Evolutionary conservation across 257 asterid genomes (phyloP), one percentile per base, ranked within the genome.

Genomic region (Verbascum thapsus): DNA sequence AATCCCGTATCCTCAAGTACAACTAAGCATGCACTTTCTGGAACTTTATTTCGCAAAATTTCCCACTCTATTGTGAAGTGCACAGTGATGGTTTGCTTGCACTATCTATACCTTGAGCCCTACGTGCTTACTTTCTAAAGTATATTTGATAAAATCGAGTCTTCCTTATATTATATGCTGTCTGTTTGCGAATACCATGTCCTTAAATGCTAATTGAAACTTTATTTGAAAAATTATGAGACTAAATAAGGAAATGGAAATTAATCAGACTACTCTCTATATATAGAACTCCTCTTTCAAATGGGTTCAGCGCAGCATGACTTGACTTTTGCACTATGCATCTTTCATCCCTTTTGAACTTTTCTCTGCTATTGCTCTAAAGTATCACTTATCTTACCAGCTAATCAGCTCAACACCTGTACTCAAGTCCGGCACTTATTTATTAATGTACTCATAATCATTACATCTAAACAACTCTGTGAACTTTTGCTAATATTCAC

Each of bases 1-100:
- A 20, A 34, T 44, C n/a, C 43, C 55, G 39, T 52, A 43, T 19
- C 48, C 19, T 17, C 50, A 38, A 40, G 34, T n/a, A 44, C 13
- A 64, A 47, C 64, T 61, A 57, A 30, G 71, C 43, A 22, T 34
- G 41, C 39, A 30, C 55, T 56, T 55, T 68, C 35, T 53, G 58
- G n/a, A n/a, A 45, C 35, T 1, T 18, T 38, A 16, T 5, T 13
- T 38, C 11, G 37, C 53, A 17, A 50, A 20, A 26, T 35, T 16
- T 12, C 61, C 42, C 53, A 7, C 32, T 45, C 30, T 3, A 41
- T 16, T 44, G 61, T 52, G 7, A 16, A 47, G 18, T 35, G 61
- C 72, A 34, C 45, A 54, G 23, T 19, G 10, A n/a, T n/a, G n/a
- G n/a, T n/a, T n/a, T n/a, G 13, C 35, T 48, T 53, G 49, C 61